Base-by-base conservation (phyloP, 2,329 filamentous ascomycete species). In the Monosporascus cannonballus region DNA sequence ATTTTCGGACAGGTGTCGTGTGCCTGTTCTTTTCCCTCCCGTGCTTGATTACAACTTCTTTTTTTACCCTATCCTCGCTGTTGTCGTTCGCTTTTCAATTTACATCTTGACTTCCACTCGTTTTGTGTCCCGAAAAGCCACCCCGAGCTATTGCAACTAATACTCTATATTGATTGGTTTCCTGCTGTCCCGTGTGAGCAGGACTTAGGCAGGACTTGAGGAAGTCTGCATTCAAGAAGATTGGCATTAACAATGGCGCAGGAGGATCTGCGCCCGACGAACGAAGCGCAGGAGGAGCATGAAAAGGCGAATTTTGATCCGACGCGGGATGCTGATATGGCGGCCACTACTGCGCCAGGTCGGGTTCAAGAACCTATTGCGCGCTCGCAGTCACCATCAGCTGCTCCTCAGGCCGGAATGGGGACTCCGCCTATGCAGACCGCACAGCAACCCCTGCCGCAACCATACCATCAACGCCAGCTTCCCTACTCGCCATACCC, bases 381-480 rank as follows among this genome's bases (percentile, higher is more conserved):
- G 11, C 30, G 14, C 3, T 14, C 30, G 30, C 30, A 34, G 30
- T 11, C 30, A 14, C 30, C 11, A 9, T 14, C 30, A 34, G 9
- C 11, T 30, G 27, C 27, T 34, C 4, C 30, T 34, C 30, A 14
- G 30, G 7, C 30, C 22, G 14, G 41, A 18, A n/a, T 20, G 11
- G 17, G 14, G 3, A n/a, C 42, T 17, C 42, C 42, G 14, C 24
- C 11, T 20, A 24, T 20, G 17, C 42, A 27, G 46, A 27, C 24
- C 24, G 39, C 17, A 47, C 57, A 56, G 46, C 61, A 63, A 49
- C 54, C 56, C 42, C 48, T 55, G 18, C 57, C 56, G 25, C 58
- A 57, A 42, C 58, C 60, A 6, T 57, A 58, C 27, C 57, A 57
- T 20, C 56, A 56, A n/a, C 52, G 55, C 6, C 58, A 51, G 22